Conservation (phyloP, 192 early-diverging fungal species). For the Dissophora globulifera region DNA sequence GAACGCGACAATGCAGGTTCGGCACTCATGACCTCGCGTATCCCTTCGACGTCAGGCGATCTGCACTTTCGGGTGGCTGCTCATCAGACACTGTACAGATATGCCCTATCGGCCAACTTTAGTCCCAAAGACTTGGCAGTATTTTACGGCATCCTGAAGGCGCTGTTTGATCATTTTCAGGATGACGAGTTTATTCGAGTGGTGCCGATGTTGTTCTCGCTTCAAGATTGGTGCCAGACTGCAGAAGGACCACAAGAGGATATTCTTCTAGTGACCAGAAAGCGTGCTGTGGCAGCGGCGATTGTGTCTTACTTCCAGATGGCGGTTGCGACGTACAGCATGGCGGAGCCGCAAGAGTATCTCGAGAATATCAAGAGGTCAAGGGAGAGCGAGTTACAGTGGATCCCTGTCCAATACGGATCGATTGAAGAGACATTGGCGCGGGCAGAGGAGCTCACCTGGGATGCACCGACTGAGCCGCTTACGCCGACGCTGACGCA, state of each 20-base stretch:
- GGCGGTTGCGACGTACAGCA: slow-evolving; percentile 25
- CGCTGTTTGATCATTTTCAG: slow-evolving; percentile 37
- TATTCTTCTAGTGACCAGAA: slow-evolving; percentile 3
- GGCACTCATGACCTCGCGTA: slow-evolving; percentile 14
- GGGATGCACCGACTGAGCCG: slow-evolving; percentile 28
- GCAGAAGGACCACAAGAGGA: slow-evolving; percentile 7
- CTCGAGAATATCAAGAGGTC: slow-evolving; percentile 47
- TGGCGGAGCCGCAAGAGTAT: slow-evolving; percentile 43
- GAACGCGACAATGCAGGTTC: background rate
- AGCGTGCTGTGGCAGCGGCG: slow-evolving; percentile 34
- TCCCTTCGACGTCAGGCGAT: slow-evolving; percentile 39
- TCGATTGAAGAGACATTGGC: slow-evolving; percentile 20
- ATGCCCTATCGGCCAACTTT: slow-evolving; percentile 26
- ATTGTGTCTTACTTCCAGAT: slow-evolving; percentile 45
- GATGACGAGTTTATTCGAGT: slow-evolving; percentile 50
- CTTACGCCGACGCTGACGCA: slow-evolving; percentile 39
- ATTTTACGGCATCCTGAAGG: slow-evolving; percentile 39
- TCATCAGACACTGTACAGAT: slow-evolving; percentile 39
- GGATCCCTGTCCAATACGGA: slow-evolving; percentile 27
- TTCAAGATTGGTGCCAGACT: slow-evolving; percentile 35
- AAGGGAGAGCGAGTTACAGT: slow-evolving; percentile 37
- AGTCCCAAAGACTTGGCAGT: slow-evolving; percentile 32
- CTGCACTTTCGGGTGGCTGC: slow-evolving; percentile 44
- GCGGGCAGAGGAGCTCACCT: slow-evolving; percentile 1
- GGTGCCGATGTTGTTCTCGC: slow-evolving; percentile 41